Conservation (phyloP, 495 filamentous ascomycete species). For the Podospora pseudoanserina region DNA sequence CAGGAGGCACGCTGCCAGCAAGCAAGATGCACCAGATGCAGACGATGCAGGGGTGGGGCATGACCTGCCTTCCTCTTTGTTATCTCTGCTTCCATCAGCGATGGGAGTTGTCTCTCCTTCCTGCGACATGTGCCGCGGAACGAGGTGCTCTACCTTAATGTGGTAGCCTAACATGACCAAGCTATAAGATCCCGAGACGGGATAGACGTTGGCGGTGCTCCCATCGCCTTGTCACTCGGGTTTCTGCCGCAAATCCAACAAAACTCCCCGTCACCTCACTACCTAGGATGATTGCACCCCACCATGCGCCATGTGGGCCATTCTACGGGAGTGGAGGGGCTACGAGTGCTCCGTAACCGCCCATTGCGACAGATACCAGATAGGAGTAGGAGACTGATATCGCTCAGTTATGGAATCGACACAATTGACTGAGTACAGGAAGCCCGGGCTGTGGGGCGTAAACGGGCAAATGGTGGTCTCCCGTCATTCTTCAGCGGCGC, state of each 20-base stretch:
- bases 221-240: too few relatives aligned
- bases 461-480: background rate
- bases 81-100: background rate
- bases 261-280: background rate
- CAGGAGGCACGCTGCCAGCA: background rate
- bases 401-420: background rate
- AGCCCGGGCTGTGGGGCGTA: background rate
- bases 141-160: background rate
- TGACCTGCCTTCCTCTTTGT: background rate
- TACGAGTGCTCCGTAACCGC: background rate
- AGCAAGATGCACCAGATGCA: background rate
- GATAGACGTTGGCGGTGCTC: background rate
- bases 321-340: background rate
- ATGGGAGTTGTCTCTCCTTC: background rate
- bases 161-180: background rate
- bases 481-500: too few relatives aligned
- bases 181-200: background rate
- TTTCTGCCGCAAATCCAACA: background rate
- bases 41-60: background rate
- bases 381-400: background rate
- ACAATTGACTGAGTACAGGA: background rate
- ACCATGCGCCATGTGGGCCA: background rate
- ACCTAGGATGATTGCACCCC: background rate
- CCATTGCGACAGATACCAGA: background rate
- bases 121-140: background rate